phyloP scores from a whole-genome alignment of 441 rosid species.

The Arabidopsis hybrid region DNA sequence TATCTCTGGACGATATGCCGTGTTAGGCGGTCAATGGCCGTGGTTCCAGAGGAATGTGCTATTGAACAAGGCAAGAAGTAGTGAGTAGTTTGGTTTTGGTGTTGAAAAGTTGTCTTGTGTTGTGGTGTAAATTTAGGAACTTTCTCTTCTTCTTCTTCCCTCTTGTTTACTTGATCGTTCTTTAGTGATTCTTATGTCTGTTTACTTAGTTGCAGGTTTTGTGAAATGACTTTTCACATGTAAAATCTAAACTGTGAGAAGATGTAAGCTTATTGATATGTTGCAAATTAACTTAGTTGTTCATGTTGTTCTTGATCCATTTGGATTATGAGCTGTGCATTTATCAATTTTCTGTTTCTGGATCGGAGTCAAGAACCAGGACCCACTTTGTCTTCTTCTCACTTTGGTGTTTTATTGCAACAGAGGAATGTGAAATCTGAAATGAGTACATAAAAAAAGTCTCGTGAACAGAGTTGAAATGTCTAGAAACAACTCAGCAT shows the following conservation, averaged over 20 bases:
- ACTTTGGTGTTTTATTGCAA: conserved; percentile 29
- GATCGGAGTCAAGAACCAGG: conserved; percentile 13
- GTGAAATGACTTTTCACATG: background rate
- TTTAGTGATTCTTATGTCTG: background rate
- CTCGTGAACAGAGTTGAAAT: conserved; percentile 23
- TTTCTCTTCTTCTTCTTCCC: background rate
- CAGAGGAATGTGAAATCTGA: conserved; percentile 14
- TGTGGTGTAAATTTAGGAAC: conserved; percentile 31
- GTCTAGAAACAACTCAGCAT: conserved; percentile 28
- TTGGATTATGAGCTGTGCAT: background rate
- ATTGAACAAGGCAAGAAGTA: conserved; percentile 64
- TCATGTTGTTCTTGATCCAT: conserved; percentile 8
- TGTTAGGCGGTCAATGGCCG: conserved; percentile 57
- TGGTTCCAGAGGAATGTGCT: conserved; percentile 68
- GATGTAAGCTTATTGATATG: conserved; percentile 3
- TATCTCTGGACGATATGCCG: conserved; percentile 67
- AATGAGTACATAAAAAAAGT: background rate
- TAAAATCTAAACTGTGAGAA: background rate
- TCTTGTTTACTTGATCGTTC: background rate
- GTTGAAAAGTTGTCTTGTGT: conserved; percentile 10
- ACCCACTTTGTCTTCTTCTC: conserved; percentile 38
- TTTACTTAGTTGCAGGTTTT: background rate
- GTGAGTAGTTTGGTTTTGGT: conserved; percentile 30
- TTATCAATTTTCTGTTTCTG: conserved; percentile 3
- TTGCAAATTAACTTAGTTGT: background rate